A percentile compares a stretch with the other conserved stretches of the same genome.
These are phyloP conservation scores for Trametes polyzona DNA, from an alignment of 1,284 basidiomycete species.

Conservation along the genomic window DNA sequence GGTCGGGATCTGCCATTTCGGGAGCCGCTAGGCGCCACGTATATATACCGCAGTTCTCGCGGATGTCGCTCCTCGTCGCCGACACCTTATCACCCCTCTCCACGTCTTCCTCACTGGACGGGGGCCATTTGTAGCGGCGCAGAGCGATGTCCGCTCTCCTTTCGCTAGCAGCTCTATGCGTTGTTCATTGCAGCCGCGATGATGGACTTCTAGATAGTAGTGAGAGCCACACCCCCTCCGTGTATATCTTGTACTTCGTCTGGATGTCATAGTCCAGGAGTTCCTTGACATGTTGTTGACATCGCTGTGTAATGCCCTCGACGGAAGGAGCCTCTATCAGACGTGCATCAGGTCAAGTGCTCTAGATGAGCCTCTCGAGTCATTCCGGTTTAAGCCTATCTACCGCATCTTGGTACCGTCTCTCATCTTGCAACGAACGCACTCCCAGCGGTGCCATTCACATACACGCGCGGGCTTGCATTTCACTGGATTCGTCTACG, in stretches of 20 bases:
- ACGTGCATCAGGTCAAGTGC: no score
- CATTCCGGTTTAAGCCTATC: not conserved
- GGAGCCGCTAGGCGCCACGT: not conserved
- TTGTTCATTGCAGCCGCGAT: conserved; percentile 41
- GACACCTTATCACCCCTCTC: conserved; percentile 44
- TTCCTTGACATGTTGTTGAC: not conserved
- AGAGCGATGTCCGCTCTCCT: conserved; percentile 41
- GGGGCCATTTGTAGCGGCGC: conserved; percentile 41
- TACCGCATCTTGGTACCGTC: no score
- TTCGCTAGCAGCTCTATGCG: conserved; percentile 53
- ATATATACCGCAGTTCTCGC: conserved; percentile 20
- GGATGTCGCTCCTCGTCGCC: conserved; percentile 26
- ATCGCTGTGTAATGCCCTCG: not conserved
- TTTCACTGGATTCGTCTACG: not conserved
- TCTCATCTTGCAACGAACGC: not conserved
- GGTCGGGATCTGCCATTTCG: conserved; percentile 13
- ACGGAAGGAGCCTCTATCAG: not conserved
- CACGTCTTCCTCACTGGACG: conserved; percentile 28
- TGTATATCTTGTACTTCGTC: not conserved
- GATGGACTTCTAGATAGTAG: conserved; percentile 68
- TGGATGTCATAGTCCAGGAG: not conserved
- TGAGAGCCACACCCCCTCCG: conserved; percentile 50
- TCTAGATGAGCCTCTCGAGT: not conserved
- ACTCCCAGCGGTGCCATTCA: not conserved
- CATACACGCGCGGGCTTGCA: not conserved